Conservation (phyloP, 257 asterid species). For the Pogostemon cablin region DNA sequence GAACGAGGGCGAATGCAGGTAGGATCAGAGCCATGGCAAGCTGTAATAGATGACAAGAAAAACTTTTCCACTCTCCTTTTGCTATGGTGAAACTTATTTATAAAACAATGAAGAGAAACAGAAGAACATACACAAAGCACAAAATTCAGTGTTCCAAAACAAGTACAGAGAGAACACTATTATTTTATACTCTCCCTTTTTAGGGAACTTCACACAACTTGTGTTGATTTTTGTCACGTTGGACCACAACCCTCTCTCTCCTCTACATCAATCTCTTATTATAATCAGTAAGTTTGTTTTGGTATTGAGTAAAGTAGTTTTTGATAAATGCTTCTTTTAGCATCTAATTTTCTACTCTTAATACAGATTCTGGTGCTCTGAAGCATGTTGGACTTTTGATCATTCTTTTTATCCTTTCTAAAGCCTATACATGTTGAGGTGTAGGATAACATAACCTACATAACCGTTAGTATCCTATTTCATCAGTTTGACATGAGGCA, state of each 20-base stretch:
- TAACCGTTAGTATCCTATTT: conserved; percentile 8
- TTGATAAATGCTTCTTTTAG: conserved; percentile 26
- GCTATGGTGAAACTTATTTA: conserved; percentile 40
- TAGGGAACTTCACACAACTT: conserved; percentile 59
- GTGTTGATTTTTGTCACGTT: conserved; percentile 43
- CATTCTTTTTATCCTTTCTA: conserved; percentile 10
- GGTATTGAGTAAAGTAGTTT: conserved; percentile 22
- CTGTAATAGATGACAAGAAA: background rate
- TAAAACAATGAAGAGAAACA: conserved; percentile 36
- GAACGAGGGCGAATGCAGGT: conserved; percentile 38
- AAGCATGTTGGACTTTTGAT: conserved; percentile 22
- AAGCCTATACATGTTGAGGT: conserved; percentile 26
- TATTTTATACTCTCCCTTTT: conserved; percentile 49
- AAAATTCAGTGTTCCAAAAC: conserved; percentile 67
- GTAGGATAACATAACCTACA: conserved; percentile 10
- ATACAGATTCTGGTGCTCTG: conserved; percentile 31
- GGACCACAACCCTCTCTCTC: conserved; percentile 31
- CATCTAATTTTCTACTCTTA: conserved; percentile 18
- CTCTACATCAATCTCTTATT: background rate
- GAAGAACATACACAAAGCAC: conserved; percentile 77
- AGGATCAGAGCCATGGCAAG: conserved; percentile 38
- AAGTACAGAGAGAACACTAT: conserved; percentile 37
- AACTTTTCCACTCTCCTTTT: conserved; percentile 2
- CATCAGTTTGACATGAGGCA: conserved; percentile 18
- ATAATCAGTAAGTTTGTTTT: conserved; percentile 11